Evolutionary conservation across 805 yeast species (phyloP).

Genomic region (Monosporozyma solicola): DNA sequence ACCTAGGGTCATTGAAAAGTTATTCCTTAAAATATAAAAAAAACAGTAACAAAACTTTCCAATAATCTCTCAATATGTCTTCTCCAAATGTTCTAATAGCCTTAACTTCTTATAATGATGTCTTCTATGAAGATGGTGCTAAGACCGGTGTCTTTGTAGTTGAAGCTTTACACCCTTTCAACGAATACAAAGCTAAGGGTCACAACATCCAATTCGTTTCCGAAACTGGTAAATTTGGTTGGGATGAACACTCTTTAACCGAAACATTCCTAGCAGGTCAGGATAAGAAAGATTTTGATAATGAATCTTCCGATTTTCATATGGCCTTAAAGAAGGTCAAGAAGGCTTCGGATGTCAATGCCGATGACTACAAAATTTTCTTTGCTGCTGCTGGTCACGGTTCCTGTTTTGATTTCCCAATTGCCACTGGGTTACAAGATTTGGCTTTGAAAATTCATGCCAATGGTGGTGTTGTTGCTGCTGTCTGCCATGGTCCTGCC

Average conservation of each 20-base stretch:
- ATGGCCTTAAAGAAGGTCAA: conserved; percentile 34
- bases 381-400: conserved; percentile 66
- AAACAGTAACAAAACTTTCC: background rate
- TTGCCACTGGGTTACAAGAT: conserved; percentile 37
- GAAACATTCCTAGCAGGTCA: conserved; percentile 36
- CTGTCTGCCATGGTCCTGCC: conserved; percentile 65
- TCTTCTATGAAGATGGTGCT: conserved; percentile 48
- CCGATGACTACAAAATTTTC: conserved; percentile 44
- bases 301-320: conserved; percentile 34
- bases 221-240: conserved; percentile 49
- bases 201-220: conserved; percentile 48
- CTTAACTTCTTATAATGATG: conserved; percentile 34
- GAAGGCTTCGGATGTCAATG: conserved; percentile 40
- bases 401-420: conserved; percentile 48
- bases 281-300: conserved; percentile 34
- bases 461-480: conserved; percentile 47
- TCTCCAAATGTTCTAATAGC: conserved; percentile 35
- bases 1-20: background rate
- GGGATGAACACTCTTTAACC: conserved; percentile 46
- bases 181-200: conserved; percentile 39
- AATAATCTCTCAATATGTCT: background rate
- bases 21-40: background rate
- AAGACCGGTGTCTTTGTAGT: conserved; percentile 53
- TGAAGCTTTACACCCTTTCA: conserved; percentile 54
- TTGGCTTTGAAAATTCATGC: conserved; percentile 40